Conservation (phyloP, 495 filamentous ascomycete species). For the Neurospora africana region DNA sequence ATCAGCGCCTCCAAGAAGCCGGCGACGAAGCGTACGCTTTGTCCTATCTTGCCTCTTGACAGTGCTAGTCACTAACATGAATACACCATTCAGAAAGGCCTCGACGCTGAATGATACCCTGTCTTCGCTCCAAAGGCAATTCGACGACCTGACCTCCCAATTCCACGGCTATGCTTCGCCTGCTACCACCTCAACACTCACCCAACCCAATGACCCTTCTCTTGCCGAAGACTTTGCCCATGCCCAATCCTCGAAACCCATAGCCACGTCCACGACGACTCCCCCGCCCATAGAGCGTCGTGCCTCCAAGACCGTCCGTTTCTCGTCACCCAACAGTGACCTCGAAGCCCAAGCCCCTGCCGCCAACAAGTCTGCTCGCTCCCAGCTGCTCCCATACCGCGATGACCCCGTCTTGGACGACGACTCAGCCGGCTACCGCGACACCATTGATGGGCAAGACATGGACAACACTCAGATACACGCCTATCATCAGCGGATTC, state of each 20-base stretch:
- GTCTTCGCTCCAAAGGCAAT: constrained; percentile 45
- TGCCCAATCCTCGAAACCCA: constrained; percentile 37
- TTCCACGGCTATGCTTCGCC: constrained; percentile 50
- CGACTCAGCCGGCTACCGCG: constrained; percentile 45
- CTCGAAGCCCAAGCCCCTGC: constrained; percentile 31
- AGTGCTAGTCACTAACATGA: not conserved
- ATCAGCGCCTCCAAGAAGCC: constrained; percentile 46
- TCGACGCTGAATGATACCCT: constrained; percentile 37
- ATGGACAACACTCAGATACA: constrained; percentile 81
- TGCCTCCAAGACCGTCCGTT: constrained; percentile 75
- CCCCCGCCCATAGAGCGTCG: constrained; percentile 31
- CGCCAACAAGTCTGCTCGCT: constrained; percentile 35
- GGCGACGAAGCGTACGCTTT: constrained; percentile 45
- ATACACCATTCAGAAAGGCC: constrained; percentile 27
- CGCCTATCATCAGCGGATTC: constrained; percentile 64
- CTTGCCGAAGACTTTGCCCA: constrained; percentile 57
- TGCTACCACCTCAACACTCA: constrained; percentile 38
- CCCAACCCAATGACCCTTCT: constrained; percentile 55
- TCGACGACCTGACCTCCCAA: constrained; percentile 46
- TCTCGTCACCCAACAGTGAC: constrained; percentile 41
- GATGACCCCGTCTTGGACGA: constrained; percentile 31
- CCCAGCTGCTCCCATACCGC: constrained; percentile 53
- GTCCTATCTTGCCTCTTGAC: not conserved
- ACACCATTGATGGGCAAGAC: constrained; percentile 18
- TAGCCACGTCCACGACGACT: constrained; percentile 27